phyloP scores from a whole-genome alignment of 129 eudicot species.

The Flaveria robusta region DNA sequence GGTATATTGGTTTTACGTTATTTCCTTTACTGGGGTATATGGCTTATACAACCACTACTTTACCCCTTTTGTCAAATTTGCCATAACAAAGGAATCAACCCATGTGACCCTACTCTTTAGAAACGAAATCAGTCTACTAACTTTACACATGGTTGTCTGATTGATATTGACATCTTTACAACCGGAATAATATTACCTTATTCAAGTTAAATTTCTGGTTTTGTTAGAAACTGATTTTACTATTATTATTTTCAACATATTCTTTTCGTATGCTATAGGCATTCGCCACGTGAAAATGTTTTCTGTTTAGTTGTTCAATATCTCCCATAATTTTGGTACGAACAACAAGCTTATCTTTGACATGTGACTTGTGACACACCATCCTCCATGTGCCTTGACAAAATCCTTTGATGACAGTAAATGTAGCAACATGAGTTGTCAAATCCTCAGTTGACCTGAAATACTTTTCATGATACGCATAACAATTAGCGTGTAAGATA shows the following conservation, averaged over 20 bases:
- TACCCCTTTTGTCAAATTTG: slow-evolving; percentile 37
- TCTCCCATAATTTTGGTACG: slow-evolving; percentile 35
- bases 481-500: not conserved
- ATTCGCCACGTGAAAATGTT: slow-evolving; percentile 19
- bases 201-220: not conserved
- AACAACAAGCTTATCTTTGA: slow-evolving; percentile 29
- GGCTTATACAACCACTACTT: slow-evolving; percentile 21
- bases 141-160: slow-evolving; percentile 39
- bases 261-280: slow-evolving; percentile 32
- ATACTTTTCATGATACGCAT: no score
- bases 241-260: slow-evolving; percentile 19
- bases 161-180: slow-evolving; percentile 37
- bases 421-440: not conserved
- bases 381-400: slow-evolving; percentile 30
- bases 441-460: not conserved
- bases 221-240: slow-evolving; percentile 13
- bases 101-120: slow-evolving; percentile 33
- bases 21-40: slow-evolving; percentile 32
- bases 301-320: slow-evolving; percentile 25
- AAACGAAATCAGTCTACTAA: slow-evolving; percentile 30
- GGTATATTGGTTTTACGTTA: slow-evolving; percentile 4
- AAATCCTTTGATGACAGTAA: not conserved
- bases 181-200: slow-evolving; percentile 18
- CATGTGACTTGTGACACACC: slow-evolving; percentile 32
- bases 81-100: slow-evolving; percentile 40